Evolutionary conservation across 306 rosid species (phyloP), one percentile per base, ranked within the genome.

Genomic region (Styphnolobium japonicum): DNA sequence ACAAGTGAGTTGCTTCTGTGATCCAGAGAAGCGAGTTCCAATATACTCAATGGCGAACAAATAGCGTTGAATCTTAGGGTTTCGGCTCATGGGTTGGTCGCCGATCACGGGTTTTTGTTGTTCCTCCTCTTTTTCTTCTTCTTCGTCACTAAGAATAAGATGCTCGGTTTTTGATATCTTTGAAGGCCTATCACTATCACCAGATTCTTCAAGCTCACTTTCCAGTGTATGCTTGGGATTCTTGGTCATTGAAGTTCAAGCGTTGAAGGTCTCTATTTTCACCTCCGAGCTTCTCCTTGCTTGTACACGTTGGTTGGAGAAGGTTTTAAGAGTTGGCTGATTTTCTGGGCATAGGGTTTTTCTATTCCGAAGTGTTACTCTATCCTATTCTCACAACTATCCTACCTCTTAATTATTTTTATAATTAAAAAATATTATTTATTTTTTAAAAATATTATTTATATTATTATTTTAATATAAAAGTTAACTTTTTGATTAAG

Each of bases 1-100:
- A 77, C 61, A 69, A 72, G 70, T 93, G 69, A 81, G 86, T 80
- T 93, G 99, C 78, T 95, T 81, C 93, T 95, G 99, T 11, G 94
- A 95, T 15, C 99, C 99, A 3, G 75, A 91, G 89, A 95, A 95
- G 16, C 86, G 94, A 85, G 91, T 90, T 2, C 99, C 99, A 8
- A 91, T 86, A 64, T 95, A 95, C 68, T 95, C 99, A 37, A 93
- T 75, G 6, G 99, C 98, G 3, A 95, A 29, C 76, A 95, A 77
- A 78, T 95, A 95, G 8, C 99, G 94, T 68, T 95, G 97, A 39
- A 83, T 83, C 74, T 80, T 77, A 11, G 86, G 78, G 55, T 84
- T 86, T 43, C 61, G 89, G 56, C 22, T 77, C 97, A 87, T 95
- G 51, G 80, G 12, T 75, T 73, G 66, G 5, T 23, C 18, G 12